A percentile compares a stretch with the other conserved stretches of the same genome.
phyloP scores from a whole-genome alignment of 2,329 filamentous ascomycete genomes.

The Aspergillus sergii region DNA sequence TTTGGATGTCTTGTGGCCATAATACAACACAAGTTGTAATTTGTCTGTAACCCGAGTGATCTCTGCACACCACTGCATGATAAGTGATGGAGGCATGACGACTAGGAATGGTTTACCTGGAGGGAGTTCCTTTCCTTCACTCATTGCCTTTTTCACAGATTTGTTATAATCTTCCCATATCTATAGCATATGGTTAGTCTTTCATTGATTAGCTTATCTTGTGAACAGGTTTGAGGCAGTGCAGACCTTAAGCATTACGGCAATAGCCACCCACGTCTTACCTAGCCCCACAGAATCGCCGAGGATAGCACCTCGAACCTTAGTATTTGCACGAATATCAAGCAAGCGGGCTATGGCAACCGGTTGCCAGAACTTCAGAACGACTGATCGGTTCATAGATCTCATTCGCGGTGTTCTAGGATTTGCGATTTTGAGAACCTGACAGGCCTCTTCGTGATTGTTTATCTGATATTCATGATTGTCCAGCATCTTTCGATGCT shows the following conservation, averaged over 20 bases:
- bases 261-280: not conserved
- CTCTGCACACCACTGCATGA: not conserved
- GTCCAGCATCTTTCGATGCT: not conserved
- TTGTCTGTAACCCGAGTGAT: not conserved
- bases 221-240: not conserved
- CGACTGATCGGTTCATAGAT: not conserved
- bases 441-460: not conserved
- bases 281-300: not conserved
- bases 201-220: not conserved
- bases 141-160: not conserved
- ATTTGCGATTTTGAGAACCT: not conserved
- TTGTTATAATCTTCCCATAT: not conserved
- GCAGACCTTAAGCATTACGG: not conserved
- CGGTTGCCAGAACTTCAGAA: not conserved
- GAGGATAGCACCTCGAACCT: not conserved
- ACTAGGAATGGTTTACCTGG: not conserved
- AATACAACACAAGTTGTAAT: not conserved
- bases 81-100: not conserved
- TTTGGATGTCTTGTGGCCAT: not conserved
- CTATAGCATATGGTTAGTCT: not conserved
- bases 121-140: not conserved
- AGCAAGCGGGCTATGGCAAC: not conserved
- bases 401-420: not conserved
- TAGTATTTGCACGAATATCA: not conserved
- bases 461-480: not conserved